Conservation (phyloP, 1,284 basidiomycete genomes). For the Cystobasidium pallidum region DNA sequence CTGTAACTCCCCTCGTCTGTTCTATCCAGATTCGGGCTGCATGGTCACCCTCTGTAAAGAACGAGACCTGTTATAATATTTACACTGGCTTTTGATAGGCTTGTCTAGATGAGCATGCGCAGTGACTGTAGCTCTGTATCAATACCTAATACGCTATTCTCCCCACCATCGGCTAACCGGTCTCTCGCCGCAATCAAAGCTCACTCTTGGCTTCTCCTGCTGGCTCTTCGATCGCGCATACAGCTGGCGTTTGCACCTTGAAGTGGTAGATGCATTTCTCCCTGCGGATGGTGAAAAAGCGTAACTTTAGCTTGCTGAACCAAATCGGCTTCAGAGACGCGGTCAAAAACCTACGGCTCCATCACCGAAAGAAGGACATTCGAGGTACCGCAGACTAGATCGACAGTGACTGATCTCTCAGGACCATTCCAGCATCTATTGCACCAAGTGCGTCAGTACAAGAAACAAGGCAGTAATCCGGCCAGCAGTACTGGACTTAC, state of each 20-base stretch:
- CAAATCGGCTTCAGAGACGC: too few relatives aligned
- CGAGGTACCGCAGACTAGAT: conserved; percentile 80
- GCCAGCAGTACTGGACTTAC: neutral
- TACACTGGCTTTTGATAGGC: neutral
- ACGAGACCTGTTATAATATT: too few relatives aligned
- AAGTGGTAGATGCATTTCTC: conserved; percentile 98
- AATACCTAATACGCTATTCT: too few relatives aligned
- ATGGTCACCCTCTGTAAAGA: too few relatives aligned
- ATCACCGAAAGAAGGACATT: conserved; percentile 79
- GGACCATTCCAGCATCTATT: conserved; percentile 92
- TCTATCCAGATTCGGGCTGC: too few relatives aligned
- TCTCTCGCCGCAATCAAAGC: too few relatives aligned
- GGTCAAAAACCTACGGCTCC: conserved; percentile 68
- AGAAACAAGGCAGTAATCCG: too few relatives aligned
- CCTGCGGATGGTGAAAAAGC: neutral
- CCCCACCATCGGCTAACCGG: too few relatives aligned
- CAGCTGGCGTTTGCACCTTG: conserved; percentile 81
- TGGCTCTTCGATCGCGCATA: conserved; percentile 63
- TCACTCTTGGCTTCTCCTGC: conserved; percentile 23
- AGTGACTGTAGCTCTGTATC: neutral
- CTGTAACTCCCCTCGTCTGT: too few relatives aligned
- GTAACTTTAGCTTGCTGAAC: too few relatives aligned
- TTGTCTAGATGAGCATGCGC: neutral
- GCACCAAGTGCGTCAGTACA: neutral
- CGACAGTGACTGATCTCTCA: conserved; percentile 68